Evolutionary conservation across 1,284 basidiomycete species (phyloP).

Genomic region (Pascua sp.): DNA sequence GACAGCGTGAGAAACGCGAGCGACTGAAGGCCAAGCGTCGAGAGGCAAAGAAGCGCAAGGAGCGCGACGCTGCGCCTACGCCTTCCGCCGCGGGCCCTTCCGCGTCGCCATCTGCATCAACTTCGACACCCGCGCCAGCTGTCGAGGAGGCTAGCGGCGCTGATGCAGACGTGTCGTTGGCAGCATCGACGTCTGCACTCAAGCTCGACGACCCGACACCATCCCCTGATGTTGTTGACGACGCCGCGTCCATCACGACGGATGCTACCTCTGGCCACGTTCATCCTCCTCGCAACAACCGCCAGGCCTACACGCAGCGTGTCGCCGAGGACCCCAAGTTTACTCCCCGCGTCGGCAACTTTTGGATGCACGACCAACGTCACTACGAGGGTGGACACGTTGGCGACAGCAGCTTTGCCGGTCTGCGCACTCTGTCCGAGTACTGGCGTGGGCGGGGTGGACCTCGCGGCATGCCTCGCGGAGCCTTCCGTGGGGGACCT

Average conservation of each 20-base stretch:
- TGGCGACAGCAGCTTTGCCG: slow-evolving; percentile 57
- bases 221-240: background rate
- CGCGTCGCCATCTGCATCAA: background rate
- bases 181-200: slow-evolving; percentile 26
- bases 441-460: slow-evolving; percentile 67
- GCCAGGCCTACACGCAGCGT: slow-evolving; percentile 25
- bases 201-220: slow-evolving; percentile 19
- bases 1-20: slow-evolving; percentile 26
- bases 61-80: slow-evolving; percentile 1
- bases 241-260: slow-evolving; percentile 40
- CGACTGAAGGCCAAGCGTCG: slow-evolving; percentile 35
- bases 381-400: slow-evolving; percentile 44
- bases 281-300: slow-evolving; percentile 65
- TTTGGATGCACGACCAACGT: slow-evolving; percentile 88
- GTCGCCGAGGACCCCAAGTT: slow-evolving; percentile 65
- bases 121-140: background rate
- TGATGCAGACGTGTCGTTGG: slow-evolving; percentile 14
- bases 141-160: background rate
- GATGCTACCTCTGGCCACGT: slow-evolving; percentile 36
- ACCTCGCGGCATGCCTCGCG: slow-evolving; percentile 15
- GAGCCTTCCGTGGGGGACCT: slow-evolving; percentile 16
- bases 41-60: slow-evolving; percentile 22
- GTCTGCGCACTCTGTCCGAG: slow-evolving; percentile 52
- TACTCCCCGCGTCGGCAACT: slow-evolving; percentile 78
- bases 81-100: background rate